phyloP scores from a whole-genome alignment of 805 yeast genomes.

The Suhomyces kilbournensis region DNA sequence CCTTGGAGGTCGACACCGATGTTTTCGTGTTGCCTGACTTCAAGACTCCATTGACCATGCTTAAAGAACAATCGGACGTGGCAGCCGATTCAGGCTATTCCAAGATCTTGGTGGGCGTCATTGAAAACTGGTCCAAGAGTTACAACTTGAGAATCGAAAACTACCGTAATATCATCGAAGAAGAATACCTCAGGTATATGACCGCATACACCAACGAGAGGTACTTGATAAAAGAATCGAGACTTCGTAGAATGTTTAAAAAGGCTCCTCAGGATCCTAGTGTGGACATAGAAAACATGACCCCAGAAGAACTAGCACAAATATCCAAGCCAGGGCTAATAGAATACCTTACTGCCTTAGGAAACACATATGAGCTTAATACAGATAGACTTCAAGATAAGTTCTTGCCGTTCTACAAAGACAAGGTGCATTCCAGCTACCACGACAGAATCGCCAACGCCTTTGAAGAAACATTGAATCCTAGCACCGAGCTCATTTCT shows the following conservation, averaged over 20 bases:
- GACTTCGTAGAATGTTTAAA: constrained; percentile 35
- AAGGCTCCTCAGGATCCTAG: constrained; percentile 8
- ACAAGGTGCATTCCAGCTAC: constrained; percentile 49
- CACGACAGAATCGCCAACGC: constrained; percentile 34
- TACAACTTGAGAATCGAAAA: constrained; percentile 58
- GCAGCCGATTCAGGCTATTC: constrained; percentile 85
- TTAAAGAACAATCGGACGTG: constrained; percentile 85
- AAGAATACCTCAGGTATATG: constrained; percentile 40
- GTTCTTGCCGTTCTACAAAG: constrained; percentile 61
- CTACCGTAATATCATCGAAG: constrained; percentile 57
- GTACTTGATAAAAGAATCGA: constrained; percentile 43
- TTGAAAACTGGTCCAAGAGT: constrained; percentile 63
- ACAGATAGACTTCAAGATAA: constrained; percentile 61
- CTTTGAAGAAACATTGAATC: constrained; percentile 48
- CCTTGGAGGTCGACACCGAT: constrained; percentile 39
- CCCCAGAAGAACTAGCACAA: constrained; percentile 34
- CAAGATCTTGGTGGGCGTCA: constrained; percentile 72
- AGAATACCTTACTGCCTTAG: constrained; percentile 78
- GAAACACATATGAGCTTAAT: constrained; percentile 82
- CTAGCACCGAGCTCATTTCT: constrained; percentile 76
- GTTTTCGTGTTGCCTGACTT: constrained; percentile 70
- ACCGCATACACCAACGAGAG: constrained; percentile 39
- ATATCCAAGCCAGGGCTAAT: constrained; percentile 63
- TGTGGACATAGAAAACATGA: constrained; percentile 37
- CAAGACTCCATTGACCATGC: constrained; percentile 73